Evolutionary conservation across 495 filamentous ascomycete genomes (phyloP), one percentile per base, ranked within the genome.

Genomic region (Aspergillus carlsbadensis): DNA sequence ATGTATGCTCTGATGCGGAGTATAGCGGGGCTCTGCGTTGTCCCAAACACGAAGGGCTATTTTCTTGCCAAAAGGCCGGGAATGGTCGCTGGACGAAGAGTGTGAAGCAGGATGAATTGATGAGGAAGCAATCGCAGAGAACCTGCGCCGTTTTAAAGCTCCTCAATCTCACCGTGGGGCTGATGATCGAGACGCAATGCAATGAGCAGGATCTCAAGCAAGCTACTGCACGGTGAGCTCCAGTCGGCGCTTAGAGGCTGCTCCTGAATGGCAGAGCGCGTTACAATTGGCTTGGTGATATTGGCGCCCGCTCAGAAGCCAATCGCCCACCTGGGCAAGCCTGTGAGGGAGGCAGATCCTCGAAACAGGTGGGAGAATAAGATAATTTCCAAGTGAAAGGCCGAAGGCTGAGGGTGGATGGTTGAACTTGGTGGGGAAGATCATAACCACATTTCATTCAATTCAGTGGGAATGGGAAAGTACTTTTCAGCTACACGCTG

Each of bases 211-310:
- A 42, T 26, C 17, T 31, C 33, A 52, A 44, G 40, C 47, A 35
- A 34, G 43, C 58, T 60, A 56, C 52, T 60, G 58, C 52, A 60
- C 22, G 51, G 36, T 53, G 39, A 44, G 15, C 57, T 17, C 35
- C 43, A 36, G 44, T 56, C 40, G 58, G 58, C 58, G 58, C 52
- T 60, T 60, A 60, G 33, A 52, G 46, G 20, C 46, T 5, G 40
- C 47, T 24, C 22, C 40, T 56, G 52, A 60, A 35, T 46, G 52
- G 34, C n/a, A 39, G 33, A 33, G 26, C 33, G 35, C 21, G 22
- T 21, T 26, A 17, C 54, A 56, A 60, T 56, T 52, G 46, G 57
- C 31, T 36, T 49, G 7, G 1, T 5, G 17, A 22, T 5, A 34
- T 60, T 54, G 41, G 45, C 52, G 57, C 57, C 45, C 52, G 39